Base-by-base conservation (phyloP, 2,329 filamentous ascomycete species). In the Ceratocystis albifundus region DNA sequence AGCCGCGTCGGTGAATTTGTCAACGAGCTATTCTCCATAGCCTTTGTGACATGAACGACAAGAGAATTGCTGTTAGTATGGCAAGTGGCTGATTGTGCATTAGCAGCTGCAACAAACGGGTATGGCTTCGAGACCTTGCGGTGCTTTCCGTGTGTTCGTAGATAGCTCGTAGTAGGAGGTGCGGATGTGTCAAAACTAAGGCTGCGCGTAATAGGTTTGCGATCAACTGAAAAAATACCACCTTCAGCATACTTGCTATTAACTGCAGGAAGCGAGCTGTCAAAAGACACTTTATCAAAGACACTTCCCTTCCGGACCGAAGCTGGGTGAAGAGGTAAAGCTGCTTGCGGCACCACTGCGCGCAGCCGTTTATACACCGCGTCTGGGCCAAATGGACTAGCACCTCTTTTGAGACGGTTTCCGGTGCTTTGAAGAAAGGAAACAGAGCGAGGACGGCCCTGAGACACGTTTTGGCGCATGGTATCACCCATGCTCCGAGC, bases 211-310 rank as follows among this genome's bases (percentile, higher is more conserved):
- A 71, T 41, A 65, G 72, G 70, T 22, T 74, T 71, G 70, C 75
- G 72, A 62, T 72, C 72, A 71, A 78, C 82, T 67, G 81, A 78
- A 68, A 82, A 85, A 1, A 79, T 76, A 15, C 83, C 83, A 3
- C 79, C 81, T 59, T 79, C 78, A 69, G 82, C 79, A 69, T 85
- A 85, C 69, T 85, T 85, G 69, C 80, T 82, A 69, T 80, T 83
- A 55, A 82, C 81, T 65, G 79, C 73, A 0, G 81, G 79, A 41
- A 84, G 74, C 17, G 76, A 76, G 4, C 80, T 77, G 30, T 82
- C 80, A 62, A 85, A 82, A 48, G 80, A 76, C 36, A 85, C 76
- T 69, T 78, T 82, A 41, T 81, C 80, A 69, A 84, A 85, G 10
- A 80, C 75, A 67, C 78, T 83, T 7, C 73, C 74, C 44, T 78